phyloP scores from a whole-genome alignment of 768 basidiomycete genomes.

The Rhodosporidiobolus odoratus region DNA sequence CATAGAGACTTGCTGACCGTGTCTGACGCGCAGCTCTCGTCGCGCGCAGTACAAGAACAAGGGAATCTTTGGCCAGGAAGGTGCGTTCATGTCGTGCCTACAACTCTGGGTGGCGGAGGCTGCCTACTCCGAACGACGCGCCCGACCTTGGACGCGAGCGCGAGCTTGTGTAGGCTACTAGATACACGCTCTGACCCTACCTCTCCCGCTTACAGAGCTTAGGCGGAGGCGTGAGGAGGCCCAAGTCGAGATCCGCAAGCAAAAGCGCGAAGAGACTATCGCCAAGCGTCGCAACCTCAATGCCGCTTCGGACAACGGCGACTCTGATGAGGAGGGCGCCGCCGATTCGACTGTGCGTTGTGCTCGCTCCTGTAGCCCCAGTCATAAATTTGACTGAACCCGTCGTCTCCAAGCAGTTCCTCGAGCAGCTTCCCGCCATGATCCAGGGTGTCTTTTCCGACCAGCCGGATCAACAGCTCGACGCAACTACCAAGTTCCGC shows the following conservation, averaged over 20 bases:
- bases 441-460: constrained; percentile 86
- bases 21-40: constrained; percentile 30
- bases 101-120: no score
- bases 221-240: constrained; percentile 95
- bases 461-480: constrained; percentile 82
- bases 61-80: constrained; percentile 75
- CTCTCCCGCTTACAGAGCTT: constrained; percentile 55
- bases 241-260: constrained; percentile 96
- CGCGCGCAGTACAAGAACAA: constrained; percentile 77
- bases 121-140: no score
- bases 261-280: constrained; percentile 97
- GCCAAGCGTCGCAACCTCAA: constrained; percentile 80
- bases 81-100: no score
- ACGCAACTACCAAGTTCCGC: constrained; percentile 96
- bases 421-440: constrained; percentile 66
- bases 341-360: constrained; percentile 71
- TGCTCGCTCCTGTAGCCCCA: background rate
- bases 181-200: background rate
- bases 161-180: no score
- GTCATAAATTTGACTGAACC: background rate
- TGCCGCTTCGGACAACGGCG: constrained; percentile 66
- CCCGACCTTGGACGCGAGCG: no score
- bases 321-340: constrained; percentile 84
- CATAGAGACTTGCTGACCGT: background rate
- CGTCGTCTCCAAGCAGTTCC: constrained; percentile 18